Conservation (phyloP, 2,329 filamentous ascomycete species). For the Cadophora gregata region DNA sequence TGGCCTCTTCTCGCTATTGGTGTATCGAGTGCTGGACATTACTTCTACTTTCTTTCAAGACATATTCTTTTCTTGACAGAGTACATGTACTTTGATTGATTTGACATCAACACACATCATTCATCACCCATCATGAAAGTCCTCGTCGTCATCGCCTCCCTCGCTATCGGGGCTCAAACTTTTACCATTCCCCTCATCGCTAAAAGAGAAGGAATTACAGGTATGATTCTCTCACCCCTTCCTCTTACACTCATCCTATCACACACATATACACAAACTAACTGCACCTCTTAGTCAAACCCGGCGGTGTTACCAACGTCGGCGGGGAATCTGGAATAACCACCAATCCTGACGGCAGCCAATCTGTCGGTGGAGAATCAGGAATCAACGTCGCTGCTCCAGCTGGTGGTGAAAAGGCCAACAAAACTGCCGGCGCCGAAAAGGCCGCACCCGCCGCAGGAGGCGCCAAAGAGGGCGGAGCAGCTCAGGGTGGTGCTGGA, state of each 20-base stretch:
- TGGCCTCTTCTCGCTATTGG: neutral
- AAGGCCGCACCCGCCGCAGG: neutral
- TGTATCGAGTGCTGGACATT: neutral
- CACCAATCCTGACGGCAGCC: slow-evolving; percentile 21
- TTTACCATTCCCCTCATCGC: neutral
- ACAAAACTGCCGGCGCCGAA: neutral
- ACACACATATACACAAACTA: neutral
- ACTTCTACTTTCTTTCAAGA: neutral
- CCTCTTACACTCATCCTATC: neutral
- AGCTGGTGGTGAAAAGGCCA: neutral
- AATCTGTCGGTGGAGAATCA: slow-evolving; percentile 20
- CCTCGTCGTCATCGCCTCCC: neutral
- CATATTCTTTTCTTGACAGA: neutral
- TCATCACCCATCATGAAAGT: neutral
- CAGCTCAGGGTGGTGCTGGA: neutral
- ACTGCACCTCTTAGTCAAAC: slow-evolving; percentile 35
- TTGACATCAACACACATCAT: neutral
- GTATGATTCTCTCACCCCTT: neutral
- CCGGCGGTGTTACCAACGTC: slow-evolving; percentile 25
- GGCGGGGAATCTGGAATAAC: slow-evolving; percentile 29
- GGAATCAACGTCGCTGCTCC: slow-evolving; percentile 24
- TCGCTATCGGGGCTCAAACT: neutral
- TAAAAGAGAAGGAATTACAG: slow-evolving; percentile 11
- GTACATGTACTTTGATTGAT: neutral
- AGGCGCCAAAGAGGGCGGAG: neutral